phyloP scores from a whole-genome alignment of 805 yeast genomes.

The Yamadazyma ubonensis region DNA sequence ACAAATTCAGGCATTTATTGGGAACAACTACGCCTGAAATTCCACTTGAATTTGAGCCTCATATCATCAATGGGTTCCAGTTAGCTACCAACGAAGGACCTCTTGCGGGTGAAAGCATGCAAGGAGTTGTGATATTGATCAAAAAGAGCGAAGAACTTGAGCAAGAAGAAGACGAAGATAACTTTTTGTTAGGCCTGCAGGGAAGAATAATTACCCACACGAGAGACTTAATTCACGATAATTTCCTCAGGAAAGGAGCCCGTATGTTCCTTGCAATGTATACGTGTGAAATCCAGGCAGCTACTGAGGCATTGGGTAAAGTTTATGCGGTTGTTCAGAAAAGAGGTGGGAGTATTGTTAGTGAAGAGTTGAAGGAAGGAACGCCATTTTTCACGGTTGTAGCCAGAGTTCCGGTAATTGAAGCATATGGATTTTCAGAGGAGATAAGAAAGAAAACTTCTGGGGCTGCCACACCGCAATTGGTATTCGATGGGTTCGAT shows the following conservation, averaged over 20 bases:
- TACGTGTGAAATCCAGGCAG: slow-evolving; percentile 90
- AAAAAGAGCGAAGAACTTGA: slow-evolving; percentile 20
- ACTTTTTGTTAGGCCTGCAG: slow-evolving; percentile 45
- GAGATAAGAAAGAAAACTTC: slow-evolving; percentile 90
- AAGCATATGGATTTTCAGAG: slow-evolving; percentile 95
- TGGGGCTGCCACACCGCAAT: slow-evolving; percentile 96
- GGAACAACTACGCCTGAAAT: slow-evolving; percentile 12
- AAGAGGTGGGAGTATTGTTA: slow-evolving; percentile 77
- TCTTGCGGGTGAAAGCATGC: slow-evolving; percentile 79
- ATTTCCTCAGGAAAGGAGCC: slow-evolving; percentile 80
- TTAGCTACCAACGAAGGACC: slow-evolving; percentile 85
- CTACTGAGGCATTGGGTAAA: slow-evolving; percentile 91
- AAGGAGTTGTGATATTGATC: slow-evolving; percentile 65
- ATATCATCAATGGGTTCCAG: slow-evolving; percentile 80
- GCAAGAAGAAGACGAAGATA: slow-evolving; percentile 22
- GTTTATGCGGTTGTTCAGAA: slow-evolving; percentile 92
- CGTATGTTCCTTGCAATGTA: slow-evolving; percentile 91
- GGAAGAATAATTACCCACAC: slow-evolving; percentile 76
- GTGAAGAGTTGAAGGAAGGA: slow-evolving; percentile 97
- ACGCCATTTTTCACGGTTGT: slow-evolving; percentile 90
- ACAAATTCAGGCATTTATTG: slow-evolving; percentile 31
- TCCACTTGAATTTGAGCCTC: slow-evolving; percentile 49
- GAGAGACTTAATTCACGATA: slow-evolving; percentile 68
- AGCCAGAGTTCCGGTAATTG: slow-evolving; percentile 88
- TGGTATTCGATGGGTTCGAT: slow-evolving; percentile 87